A percentile compares a stretch with the other conserved stretches of the same genome.
phyloP scores from a whole-genome alignment of 169 alveolate genomes.

The Condylostoma magnum region DNA sequence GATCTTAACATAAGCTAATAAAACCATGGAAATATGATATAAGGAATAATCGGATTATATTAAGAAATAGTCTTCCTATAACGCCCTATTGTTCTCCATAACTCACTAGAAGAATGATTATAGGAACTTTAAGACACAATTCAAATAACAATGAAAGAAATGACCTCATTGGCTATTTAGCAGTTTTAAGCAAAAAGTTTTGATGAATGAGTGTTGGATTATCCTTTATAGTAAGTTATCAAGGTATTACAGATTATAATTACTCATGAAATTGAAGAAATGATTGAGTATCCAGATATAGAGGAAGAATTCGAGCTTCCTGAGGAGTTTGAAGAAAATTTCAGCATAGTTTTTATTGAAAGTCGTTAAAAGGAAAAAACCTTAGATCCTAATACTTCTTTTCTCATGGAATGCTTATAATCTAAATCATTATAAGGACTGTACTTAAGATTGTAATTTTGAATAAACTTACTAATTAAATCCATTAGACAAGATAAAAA shows the following conservation, averaged over 20 bases:
- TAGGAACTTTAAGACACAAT: slow-evolving; percentile 36
- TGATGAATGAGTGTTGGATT: slow-evolving; percentile 68
- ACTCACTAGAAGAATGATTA: slow-evolving; percentile 54
- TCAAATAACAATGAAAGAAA: slow-evolving; percentile 48
- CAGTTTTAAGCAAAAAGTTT: slow-evolving; percentile 52
- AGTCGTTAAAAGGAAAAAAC: slow-evolving; percentile 1
- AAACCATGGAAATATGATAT: too few species aligned
- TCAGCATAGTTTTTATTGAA: slow-evolving; percentile 21
- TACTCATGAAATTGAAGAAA: slow-evolving; percentile 58
- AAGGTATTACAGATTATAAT: slow-evolving; percentile 46
- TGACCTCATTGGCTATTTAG: slow-evolving; percentile 45
- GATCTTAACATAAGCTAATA: too few species aligned
- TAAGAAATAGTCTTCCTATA: too few species aligned
- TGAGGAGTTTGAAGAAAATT: slow-evolving; percentile 20
- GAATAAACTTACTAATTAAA: slow-evolving; percentile 51
- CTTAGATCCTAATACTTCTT: slow-evolving; percentile 23
- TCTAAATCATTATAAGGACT: slow-evolving; percentile 51
- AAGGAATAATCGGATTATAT: too few species aligned
- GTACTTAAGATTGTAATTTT: slow-evolving; percentile 48
- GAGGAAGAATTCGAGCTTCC: slow-evolving; percentile 19
- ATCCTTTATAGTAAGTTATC: slow-evolving; percentile 49
- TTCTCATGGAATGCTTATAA: slow-evolving; percentile 39
- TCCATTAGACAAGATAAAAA: too few species aligned
- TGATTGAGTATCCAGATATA: slow-evolving; percentile 44
- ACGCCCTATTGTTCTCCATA: too few species aligned